Conservation (phyloP, 2,329 filamentous ascomycete genomes). For the Fusarium palustre region DNA sequence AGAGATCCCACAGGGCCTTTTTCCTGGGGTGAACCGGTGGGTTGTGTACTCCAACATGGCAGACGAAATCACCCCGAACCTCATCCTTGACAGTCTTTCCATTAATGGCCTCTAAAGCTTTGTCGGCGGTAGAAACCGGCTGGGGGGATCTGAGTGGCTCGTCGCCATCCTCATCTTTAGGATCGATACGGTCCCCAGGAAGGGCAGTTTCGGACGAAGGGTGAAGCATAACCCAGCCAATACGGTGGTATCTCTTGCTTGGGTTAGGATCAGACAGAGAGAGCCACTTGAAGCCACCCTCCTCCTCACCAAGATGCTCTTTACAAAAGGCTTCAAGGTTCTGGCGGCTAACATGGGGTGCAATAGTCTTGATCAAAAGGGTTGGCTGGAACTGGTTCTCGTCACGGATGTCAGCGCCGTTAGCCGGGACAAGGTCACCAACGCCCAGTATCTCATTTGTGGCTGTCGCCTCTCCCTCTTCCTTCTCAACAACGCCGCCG, state of each 20-base stretch:
- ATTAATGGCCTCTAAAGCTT: slow-evolving; percentile 93
- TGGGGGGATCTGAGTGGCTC: slow-evolving; percentile 66
- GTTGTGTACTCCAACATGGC: slow-evolving; percentile 95
- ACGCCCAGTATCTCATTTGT: slow-evolving; percentile 94
- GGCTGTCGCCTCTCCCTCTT: slow-evolving; percentile 93
- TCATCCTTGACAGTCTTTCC: slow-evolving; percentile 97
- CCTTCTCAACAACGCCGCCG: slow-evolving; percentile 88
- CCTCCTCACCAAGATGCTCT: slow-evolving; percentile 89
- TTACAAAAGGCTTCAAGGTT: slow-evolving; percentile 96
- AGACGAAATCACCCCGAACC: slow-evolving; percentile 93
- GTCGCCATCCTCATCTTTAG: slow-evolving; percentile 75
- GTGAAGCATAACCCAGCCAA: slow-evolving; percentile 98
- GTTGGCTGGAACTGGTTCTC: slow-evolving; percentile 91
- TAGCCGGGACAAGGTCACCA: slow-evolving; percentile 86
- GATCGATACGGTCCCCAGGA: slow-evolving; percentile 77
- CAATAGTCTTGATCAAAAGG: slow-evolving; percentile 96
- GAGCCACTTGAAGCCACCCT: slow-evolving; percentile 94
- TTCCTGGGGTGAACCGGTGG: slow-evolving; percentile 87
- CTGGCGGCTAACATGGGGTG: slow-evolving; percentile 91
- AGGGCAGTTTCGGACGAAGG: slow-evolving; percentile 75
- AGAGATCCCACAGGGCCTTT: slow-evolving; percentile 96
- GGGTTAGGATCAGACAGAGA: slow-evolving; percentile 97
- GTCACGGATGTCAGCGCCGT: slow-evolving; percentile 87
- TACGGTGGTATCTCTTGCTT: slow-evolving; percentile 95
- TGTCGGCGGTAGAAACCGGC: slow-evolving; percentile 76